These are phyloP conservation scores for Fusarium sp. DNA, from an alignment of 2,329 filamentous ascomycete species.

Conservation along the genomic window DNA sequence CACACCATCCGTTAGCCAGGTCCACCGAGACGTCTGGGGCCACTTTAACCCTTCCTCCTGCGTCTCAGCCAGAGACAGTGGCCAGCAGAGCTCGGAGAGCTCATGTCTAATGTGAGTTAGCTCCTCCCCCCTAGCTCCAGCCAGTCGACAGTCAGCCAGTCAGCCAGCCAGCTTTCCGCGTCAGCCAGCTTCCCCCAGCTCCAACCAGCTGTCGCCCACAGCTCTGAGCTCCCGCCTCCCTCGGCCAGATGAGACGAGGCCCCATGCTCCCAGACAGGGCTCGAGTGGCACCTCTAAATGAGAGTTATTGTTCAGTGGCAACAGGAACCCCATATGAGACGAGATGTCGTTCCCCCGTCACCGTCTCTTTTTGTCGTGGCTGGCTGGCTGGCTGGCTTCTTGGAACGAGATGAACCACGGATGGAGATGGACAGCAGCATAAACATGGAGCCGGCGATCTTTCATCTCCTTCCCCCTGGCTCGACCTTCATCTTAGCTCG, in stretches of 20 bases:
- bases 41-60: constrained; percentile 39
- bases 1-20: constrained; percentile 8
- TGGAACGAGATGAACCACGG: constrained; percentile 33
- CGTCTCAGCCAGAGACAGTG: constrained; percentile 41
- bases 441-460: constrained; percentile 21
- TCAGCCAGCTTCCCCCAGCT: constrained; percentile 34
- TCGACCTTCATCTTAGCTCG: constrained; percentile 15
- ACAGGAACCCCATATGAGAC: constrained; percentile 24
- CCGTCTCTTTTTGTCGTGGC: constrained; percentile 25
- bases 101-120: constrained; percentile 35
- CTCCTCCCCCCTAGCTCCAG: constrained; percentile 29
- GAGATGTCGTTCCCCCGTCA: constrained; percentile 31
- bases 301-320: constrained; percentile 33
- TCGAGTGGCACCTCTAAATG: constrained; percentile 9
- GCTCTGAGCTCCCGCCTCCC: constrained; percentile 33
- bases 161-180: constrained; percentile 25
- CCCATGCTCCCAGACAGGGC: constrained; percentile 33
- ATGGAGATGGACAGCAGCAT: constrained; percentile 15
- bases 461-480: neutral
- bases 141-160: constrained; percentile 30
- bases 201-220: constrained; percentile 28
- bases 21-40: constrained; percentile 20
- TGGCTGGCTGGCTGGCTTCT: constrained; percentile 18
- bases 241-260: constrained; percentile 34
- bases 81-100: constrained; percentile 36